phyloP scores from a whole-genome alignment of 345 rosid genomes.

The Eucalyptus lansdowneana region DNA sequence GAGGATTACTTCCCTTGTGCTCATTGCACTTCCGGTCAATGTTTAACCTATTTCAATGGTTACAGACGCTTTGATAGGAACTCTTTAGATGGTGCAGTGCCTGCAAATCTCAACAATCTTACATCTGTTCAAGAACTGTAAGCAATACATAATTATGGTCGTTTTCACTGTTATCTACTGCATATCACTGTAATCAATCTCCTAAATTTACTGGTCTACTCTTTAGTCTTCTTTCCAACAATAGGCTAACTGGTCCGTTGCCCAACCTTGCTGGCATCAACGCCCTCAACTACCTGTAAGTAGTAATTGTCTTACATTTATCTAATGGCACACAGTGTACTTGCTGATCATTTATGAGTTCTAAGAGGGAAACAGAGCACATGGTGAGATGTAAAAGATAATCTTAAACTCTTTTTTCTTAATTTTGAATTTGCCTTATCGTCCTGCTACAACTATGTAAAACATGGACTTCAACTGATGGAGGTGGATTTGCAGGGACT shows the following conservation, averaged over 20 bases:
- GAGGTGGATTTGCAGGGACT: slow-evolving; percentile 38
- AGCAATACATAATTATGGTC: slow-evolving; percentile 3
- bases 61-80: slow-evolving; percentile 52
- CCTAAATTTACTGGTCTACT: not conserved
- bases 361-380: not conserved
- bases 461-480: not conserved
- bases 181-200: not conserved
- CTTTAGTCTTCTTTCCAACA: slow-evolving; percentile 67
- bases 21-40: not conserved
- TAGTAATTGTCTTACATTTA: not conserved
- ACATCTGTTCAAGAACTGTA: slow-evolving; percentile 44
- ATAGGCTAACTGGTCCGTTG: slow-evolving; percentile 35
- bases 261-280: slow-evolving; percentile 54
- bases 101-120: slow-evolving; percentile 45
- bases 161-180: not conserved
- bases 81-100: slow-evolving; percentile 32
- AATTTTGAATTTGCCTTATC: not conserved
- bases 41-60: not conserved
- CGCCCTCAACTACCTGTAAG: slow-evolving; percentile 57
- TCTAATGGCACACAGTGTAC: not conserved
- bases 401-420: not conserved
- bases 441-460: not conserved
- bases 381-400: not conserved
- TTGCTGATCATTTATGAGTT: not conserved
- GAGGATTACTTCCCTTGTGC: not conserved